Percentiles rank a stretch among this genome's conserved stretches.
phyloP scores from a whole-genome alignment of 176 grass and related monocot species.

The Juncus effusus region DNA sequence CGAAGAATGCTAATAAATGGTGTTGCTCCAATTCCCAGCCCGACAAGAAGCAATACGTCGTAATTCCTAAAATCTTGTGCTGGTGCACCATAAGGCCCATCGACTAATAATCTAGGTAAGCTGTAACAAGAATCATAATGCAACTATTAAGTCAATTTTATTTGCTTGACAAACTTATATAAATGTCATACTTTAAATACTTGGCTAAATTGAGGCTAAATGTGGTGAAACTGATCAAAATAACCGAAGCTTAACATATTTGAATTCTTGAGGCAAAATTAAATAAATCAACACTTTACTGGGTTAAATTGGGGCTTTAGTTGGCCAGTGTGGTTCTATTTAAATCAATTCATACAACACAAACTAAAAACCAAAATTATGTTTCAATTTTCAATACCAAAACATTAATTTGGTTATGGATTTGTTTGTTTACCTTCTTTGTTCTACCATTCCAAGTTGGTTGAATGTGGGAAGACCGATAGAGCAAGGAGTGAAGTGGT shows the following conservation, averaged over 20 bases:
- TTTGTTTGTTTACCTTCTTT: constrained; percentile 51
- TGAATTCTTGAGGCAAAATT: too few relatives aligned
- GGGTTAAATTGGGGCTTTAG: too few relatives aligned
- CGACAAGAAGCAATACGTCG: constrained; percentile 86
- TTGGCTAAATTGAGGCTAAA: too few relatives aligned
- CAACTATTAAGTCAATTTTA: background rate
- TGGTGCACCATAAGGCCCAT: constrained; percentile 88
- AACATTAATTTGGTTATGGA: too few relatives aligned
- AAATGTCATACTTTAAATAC: too few relatives aligned
- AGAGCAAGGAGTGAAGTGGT: constrained; percentile 58
- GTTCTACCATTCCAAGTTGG: constrained; percentile 47
- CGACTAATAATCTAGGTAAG: constrained; percentile 82
- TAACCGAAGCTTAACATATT: too few relatives aligned
- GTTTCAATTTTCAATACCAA: background rate
- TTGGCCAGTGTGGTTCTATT: too few relatives aligned
- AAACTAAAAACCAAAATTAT: background rate
- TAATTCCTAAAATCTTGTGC: constrained; percentile 98
- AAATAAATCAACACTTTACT: too few relatives aligned
- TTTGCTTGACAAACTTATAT: background rate
- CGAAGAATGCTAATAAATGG: constrained; percentile 96
- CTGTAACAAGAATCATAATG: constrained; percentile 32
- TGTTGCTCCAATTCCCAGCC: constrained; percentile 87
- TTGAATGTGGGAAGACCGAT: constrained; percentile 65
- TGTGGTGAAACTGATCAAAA: too few relatives aligned
- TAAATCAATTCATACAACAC: too few relatives aligned